Conservation (phyloP, 495 filamentous ascomycete genomes). For the Lophium mytilinum region DNA sequence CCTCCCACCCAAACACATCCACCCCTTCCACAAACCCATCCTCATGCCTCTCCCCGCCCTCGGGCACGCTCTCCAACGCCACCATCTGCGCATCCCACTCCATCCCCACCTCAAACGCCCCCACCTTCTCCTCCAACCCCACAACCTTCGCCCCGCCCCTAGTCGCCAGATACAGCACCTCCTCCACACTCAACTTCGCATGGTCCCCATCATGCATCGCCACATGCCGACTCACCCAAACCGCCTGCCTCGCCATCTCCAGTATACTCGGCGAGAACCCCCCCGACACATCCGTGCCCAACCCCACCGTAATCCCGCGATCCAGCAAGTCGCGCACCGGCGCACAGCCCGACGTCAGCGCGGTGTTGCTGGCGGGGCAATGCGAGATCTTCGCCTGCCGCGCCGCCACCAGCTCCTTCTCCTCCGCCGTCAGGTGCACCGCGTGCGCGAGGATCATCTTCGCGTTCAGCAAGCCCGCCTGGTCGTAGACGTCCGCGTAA, state of each 20-base stretch:
- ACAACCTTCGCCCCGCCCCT: constrained; percentile 71
- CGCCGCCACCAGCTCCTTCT: constrained; percentile 52
- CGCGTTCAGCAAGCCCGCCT: constrained; percentile 54
- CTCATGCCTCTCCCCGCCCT: constrained; percentile 29
- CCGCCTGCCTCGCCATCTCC: constrained; percentile 69
- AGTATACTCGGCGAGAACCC: constrained; percentile 75
- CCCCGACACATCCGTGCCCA: constrained; percentile 86
- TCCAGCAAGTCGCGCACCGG: constrained; percentile 66
- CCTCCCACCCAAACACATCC: constrained; percentile 83
- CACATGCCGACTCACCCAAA: constrained; percentile 62
- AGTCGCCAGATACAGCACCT: constrained; percentile 82
- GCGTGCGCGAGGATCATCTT: constrained; percentile 83
- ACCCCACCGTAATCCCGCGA: constrained; percentile 63
- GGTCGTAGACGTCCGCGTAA: constrained; percentile 79
- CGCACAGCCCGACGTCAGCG: constrained; percentile 65
- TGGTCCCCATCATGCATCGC: constrained; percentile 42
- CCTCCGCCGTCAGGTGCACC: constrained; percentile 60
- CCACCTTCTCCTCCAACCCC: constrained; percentile 58
- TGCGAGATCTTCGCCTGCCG: constrained; percentile 64
- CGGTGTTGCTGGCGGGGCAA: constrained; percentile 79
- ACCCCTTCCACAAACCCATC: constrained; percentile 43
- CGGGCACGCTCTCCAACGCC: constrained; percentile 42
- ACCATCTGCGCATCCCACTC: constrained; percentile 83
- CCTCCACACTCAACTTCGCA: constrained; percentile 65
- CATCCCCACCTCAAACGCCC: constrained; percentile 77